Evolutionary conservation across 345 rosid genomes (phyloP), one percentile per base, ranked within the genome.

Genomic region (Gossypium raimondii): DNA sequence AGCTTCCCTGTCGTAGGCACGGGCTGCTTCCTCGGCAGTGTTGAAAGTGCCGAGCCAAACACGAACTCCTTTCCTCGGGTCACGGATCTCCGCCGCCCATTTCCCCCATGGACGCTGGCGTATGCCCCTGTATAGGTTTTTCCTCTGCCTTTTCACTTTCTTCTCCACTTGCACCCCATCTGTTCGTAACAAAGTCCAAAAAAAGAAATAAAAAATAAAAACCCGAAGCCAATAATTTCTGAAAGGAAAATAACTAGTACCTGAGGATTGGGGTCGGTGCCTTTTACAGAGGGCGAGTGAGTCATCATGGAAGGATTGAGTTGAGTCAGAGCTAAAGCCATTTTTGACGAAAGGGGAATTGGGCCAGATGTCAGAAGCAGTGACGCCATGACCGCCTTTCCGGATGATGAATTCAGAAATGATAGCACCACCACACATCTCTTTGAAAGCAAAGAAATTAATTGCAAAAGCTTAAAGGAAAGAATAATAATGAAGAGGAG

Each of bases 11-110:
- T 93, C 97, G 76, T 93, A 93, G 56, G 98, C 97, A 60, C 90
- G 86, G 43, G 98, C 98, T 3, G 98, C 98, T 76, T 93, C 97
- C 69, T 93, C 97, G 0, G 98, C 89, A 6, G 98, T 91, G 80
- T 87, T 88, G 86, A 85, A 93, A 27, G 98, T 93, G 44, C 98
- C 98, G 11, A 93, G 92, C 98, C 98, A 93, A 50, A 93, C 93
- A 34, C 98, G 93, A 58, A 88, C 93, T 4, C 98, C 98, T 81
- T 93, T 93, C 44, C 92, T 84, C 4, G 98, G 98, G 73, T 93
- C 98, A 47, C 98, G 96, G 75, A 93, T 93, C 93, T 93, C 98
- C 7, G 98, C 98, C 0, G 98, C 98, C 93, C 94, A 91, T 87
- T 93, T 93, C 11, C 97, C 98, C 98, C 98, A 93, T 1, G 98